Evolutionary conservation across 1,284 basidiomycete species (phyloP), one percentile per base, ranked within the genome.

Genomic region (Golubevia sp.): DNA sequence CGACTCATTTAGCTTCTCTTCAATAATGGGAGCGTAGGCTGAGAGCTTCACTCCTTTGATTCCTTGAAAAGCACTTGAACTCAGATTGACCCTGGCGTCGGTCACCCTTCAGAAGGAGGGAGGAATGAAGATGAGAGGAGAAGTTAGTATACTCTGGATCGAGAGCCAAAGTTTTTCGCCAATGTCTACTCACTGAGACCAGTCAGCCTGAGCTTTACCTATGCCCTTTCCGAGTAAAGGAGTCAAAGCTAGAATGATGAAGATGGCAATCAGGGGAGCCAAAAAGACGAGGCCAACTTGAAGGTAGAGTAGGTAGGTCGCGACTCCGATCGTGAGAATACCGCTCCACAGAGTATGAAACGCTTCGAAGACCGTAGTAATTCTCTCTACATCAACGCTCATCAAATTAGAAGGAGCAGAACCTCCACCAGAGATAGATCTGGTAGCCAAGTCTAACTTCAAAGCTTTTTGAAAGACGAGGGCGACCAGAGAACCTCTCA

Each of bases 41-140:
- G 71, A 66, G 23, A 69, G 62, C 54, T 77, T 77, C 58, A 73
- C 66, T 15, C 72, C 73, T 26, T 73, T 73, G 51, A 74, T 72
- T 58, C 69, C 68, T 13, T 59, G 56, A 13, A 68, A 54, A 30
- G 65, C 56, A 24, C 62, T 67, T 11, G 56, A 57, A 6, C 62
- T 66, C 7, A 75, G 61, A 21, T 73, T 64, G 50, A 77, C 64
- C 13, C 74, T 66, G 26, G 65, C 61, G 24, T 77, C 74, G 0
- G 73, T 73, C 8, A 27, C 21, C n/a, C n/a, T n/a, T n/a, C n/a
- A n/a, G n/a, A 0, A 20, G 51, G 53, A n/a, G n/a, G n/a, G n/a
- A n/a, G n/a, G n/a, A n/a, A n/a, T n/a, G n/a, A n/a, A n/a, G n/a
- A n/a, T n/a, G n/a, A n/a, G n/a, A n/a, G n/a, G n/a, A n/a, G n/a